Base-by-base conservation (phyloP, 1,284 basidiomycete species). In the Exobasidium cylindrosporum region DNA sequence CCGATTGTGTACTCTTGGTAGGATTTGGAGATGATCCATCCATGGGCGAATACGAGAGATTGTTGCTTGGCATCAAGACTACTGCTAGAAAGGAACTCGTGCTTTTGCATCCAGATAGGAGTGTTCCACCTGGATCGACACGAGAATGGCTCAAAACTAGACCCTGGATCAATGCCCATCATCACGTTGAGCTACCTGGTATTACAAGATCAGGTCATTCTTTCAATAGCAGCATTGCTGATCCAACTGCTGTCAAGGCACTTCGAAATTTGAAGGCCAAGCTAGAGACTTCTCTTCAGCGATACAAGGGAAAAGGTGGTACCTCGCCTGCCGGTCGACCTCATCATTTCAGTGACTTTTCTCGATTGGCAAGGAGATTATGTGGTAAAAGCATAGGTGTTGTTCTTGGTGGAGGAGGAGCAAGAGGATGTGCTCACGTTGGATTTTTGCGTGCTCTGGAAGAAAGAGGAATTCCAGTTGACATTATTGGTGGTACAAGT, bases 41-140 rank as follows among this genome's bases (percentile, higher is more conserved):
- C 23, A 83, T 92, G 21, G 93, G 93, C 26, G 93, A 97, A 82
- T 95, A 92, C 76, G 95, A 98, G 80, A 87, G 94, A 57, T 82
- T 98, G 11, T 69, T 84, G 6, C 82, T 98, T 52, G 85, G 92
- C 4, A 88, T 92, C 86, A 98, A 98, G 83, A 97, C 93, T 1
- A 98, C 94, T 0, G 95, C 96, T 17, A 84, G 96, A 65, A 98
- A 98, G 81, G 95, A 99, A 80, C 86, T 99, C 30, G 88, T 99
- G 3, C 83, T 99, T 7, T 84, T 99, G 10, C 95, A 99, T 77
- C 88, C 93, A 2, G 92, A 97, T 74, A 87, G 93, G 35, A 89
- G 87, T 31, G 92, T 98, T 2, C 83, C 86, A 2, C 89, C 93
- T 2, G 95, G 96, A 1, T 94, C 91, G 10, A 98, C 96, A 29